A percentile compares a stretch with the other conserved stretches of the same genome.
These are phyloP conservation scores for Mallotus japonicus DNA, from an alignment of 441 rosid species.

Conservation along the genomic window DNA sequence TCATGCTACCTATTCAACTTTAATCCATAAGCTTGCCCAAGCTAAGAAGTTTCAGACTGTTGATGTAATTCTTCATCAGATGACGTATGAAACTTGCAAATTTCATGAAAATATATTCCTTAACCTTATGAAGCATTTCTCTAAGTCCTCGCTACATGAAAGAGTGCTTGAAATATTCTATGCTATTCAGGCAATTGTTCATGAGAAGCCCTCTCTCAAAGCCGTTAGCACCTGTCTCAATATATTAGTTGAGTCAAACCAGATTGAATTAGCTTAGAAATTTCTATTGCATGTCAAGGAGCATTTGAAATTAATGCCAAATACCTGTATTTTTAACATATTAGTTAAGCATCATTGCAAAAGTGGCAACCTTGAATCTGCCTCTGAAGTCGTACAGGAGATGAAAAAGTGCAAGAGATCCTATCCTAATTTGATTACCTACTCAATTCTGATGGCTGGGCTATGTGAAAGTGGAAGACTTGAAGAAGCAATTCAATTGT, in stretches of 20 bases:
- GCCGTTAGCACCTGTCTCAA: conserved; percentile 86
- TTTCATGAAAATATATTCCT: conserved; percentile 77
- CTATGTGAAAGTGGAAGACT: conserved; percentile 58
- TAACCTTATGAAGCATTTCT: conserved; percentile 72
- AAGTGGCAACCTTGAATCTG: conserved; percentile 57
- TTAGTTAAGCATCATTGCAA: conserved; percentile 76
- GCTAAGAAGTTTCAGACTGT: conserved; percentile 75
- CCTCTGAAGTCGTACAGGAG: conserved; percentile 62
- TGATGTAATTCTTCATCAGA: conserved; percentile 66
- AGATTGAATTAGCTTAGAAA: conserved; percentile 45
- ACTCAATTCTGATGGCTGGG: conserved; percentile 72
- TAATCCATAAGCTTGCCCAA: conserved; percentile 62
- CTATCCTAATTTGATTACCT: conserved; percentile 75
- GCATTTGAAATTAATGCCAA: conserved; percentile 52
- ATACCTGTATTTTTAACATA: conserved; percentile 84
- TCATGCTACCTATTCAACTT: conserved; percentile 67
- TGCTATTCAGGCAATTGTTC: conserved; percentile 57
- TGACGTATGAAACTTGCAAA: conserved; percentile 79
- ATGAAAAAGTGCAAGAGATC: conserved; percentile 60
- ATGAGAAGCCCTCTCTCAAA: conserved; percentile 74
- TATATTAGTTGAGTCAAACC: conserved; percentile 63
- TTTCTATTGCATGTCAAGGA: conserved; percentile 51
- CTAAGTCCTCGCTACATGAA: conserved; percentile 45
- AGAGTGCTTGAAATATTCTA: conserved; percentile 69
- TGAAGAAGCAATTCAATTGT: conserved; percentile 66